Conservation (phyloP, 2,329 filamentous ascomycete species). For the Alternaria rosae region DNA sequence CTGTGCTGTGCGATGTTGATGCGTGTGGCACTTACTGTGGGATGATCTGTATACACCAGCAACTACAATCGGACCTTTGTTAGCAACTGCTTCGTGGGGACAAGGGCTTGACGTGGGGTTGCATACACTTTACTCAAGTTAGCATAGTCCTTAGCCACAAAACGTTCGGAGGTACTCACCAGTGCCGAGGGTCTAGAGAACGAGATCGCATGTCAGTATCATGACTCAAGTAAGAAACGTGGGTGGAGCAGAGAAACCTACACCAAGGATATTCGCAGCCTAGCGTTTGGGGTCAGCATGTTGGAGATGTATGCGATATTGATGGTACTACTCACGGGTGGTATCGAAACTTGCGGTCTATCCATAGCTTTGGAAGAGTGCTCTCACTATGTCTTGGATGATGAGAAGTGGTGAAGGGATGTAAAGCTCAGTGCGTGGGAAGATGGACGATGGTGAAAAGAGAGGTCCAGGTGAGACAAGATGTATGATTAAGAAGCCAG, state of each 20-base stretch:
- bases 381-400: neutral
- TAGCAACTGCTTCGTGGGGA: slow-evolving; percentile 19
- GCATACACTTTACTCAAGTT: slow-evolving; percentile 34
- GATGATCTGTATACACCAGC: slow-evolving; percentile 53
- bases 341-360: slow-evolving; percentile 45
- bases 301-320: neutral
- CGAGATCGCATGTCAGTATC: slow-evolving; percentile 20
- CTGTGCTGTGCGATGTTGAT: neutral
- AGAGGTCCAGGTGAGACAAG: neutral
- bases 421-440: neutral
- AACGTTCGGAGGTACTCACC: slow-evolving; percentile 28
- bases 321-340: slow-evolving; percentile 32
- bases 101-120: neutral
- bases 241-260: slow-evolving; percentile 27
- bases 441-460: neutral
- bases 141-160: slow-evolving; percentile 13
- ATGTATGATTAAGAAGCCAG: neutral
- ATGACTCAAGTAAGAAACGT: neutral
- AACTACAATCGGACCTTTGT: slow-evolving; percentile 34
- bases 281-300: slow-evolving; percentile 35
- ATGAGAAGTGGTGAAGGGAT: neutral
- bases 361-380: slow-evolving; percentile 25
- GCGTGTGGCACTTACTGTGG: slow-evolving; percentile 42
- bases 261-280: slow-evolving; percentile 51
- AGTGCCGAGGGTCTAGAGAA: slow-evolving; percentile 49